A percentile compares a stretch with the other conserved stretches of the same genome.
These are phyloP conservation scores for Pelargonium fulgidum DNA, from an alignment of 441 rosid genomes.

Conservation along the genomic window DNA sequence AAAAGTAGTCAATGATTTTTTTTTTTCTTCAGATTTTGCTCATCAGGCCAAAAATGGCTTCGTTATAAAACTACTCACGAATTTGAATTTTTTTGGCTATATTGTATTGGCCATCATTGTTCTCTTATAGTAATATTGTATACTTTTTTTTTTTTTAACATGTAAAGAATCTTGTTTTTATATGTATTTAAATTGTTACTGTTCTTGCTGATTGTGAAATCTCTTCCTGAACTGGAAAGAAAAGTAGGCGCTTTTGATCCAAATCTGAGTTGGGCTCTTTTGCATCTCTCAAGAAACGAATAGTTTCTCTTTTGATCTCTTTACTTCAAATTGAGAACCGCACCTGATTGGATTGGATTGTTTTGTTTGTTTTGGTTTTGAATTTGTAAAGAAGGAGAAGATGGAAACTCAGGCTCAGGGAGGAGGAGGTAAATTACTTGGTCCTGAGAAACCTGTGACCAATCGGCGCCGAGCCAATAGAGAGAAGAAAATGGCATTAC, in stretches of 20 bases:
- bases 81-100: background rate
- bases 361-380: background rate
- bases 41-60: background rate
- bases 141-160: background rate
- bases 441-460: slow-evolving; percentile 31
- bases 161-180: background rate
- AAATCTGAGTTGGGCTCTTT: background rate
- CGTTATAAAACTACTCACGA: background rate
- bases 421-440: slow-evolving; percentile 35
- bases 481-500: slow-evolving; percentile 55
- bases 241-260: background rate
- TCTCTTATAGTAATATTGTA: background rate
- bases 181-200: background rate
- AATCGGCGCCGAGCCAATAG: slow-evolving; percentile 28
- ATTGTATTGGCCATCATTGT: background rate
- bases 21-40: background rate
- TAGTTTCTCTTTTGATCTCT: too few species aligned
- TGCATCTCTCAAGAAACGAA: background rate
- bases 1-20: slow-evolving; percentile 22
- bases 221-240: slow-evolving; percentile 3
- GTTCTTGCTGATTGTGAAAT: slow-evolving; percentile 7
- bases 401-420: slow-evolving; percentile 18
- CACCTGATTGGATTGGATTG: background rate
- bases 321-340: background rate
- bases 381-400: slow-evolving; percentile 25